phyloP scores from a whole-genome alignment of 2,329 filamentous ascomycete genomes.

The Calonectria pteridis region DNA sequence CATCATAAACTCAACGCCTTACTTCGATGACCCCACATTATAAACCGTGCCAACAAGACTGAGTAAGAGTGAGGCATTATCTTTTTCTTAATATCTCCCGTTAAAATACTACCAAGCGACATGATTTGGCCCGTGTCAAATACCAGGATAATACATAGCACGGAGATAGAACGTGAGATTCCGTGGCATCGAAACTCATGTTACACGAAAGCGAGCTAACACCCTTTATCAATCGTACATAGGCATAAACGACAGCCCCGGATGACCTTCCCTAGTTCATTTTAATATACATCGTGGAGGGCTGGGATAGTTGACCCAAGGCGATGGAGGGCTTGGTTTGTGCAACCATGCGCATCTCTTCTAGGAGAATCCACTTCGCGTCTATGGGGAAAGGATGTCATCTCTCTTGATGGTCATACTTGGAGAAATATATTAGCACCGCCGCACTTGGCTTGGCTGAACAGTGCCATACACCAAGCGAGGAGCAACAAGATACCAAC shows the following conservation, averaged over 20 bases:
- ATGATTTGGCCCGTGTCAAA: rapidly evolving
- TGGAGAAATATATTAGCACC: background rate
- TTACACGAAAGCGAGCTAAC: background rate
- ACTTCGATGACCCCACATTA: no score
- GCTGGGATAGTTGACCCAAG: background rate
- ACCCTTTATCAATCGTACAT: background rate
- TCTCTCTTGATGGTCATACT: background rate
- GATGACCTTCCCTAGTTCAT: background rate
- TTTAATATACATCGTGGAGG: background rate
- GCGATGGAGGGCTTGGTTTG: background rate
- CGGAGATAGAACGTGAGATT: background rate
- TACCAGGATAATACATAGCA: no score
- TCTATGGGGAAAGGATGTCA: background rate
- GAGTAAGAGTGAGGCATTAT: background rate
- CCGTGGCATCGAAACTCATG: background rate
- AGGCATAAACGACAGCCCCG: background rate
- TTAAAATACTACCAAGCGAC: background rate
- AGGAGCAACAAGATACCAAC: background rate
- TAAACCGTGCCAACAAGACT: no score
- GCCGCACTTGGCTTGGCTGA: background rate
- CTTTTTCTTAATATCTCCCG: background rate
- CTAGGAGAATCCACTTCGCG: background rate
- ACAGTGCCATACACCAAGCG: background rate
- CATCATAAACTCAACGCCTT: no score
- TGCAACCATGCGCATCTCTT: background rate